These are phyloP conservation scores for Pseudocercospora fuligena DNA, from an alignment of 2,329 filamentous ascomycete species.

Conservation along the genomic window DNA sequence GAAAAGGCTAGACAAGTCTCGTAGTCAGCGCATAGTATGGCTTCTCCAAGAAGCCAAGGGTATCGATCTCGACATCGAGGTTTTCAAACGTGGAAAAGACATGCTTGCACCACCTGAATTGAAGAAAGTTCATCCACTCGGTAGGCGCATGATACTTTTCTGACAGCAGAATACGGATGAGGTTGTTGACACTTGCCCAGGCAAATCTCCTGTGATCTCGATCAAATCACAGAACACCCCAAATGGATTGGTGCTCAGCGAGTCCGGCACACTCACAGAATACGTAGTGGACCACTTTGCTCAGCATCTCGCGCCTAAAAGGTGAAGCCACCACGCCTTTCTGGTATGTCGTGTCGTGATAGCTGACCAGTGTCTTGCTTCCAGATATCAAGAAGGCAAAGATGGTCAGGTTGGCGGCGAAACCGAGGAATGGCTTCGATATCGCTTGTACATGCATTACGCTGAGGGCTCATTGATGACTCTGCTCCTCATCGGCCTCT, in stretches of 20 bases:
- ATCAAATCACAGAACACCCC: constrained; percentile 56
- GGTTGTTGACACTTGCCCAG: neutral
- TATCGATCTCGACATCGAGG: constrained; percentile 77
- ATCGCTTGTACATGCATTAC: constrained; percentile 79
- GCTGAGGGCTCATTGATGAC: constrained; percentile 83
- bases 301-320: constrained; percentile 55
- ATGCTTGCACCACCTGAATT: constrained; percentile 76
- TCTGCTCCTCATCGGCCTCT: constrained; percentile 65
- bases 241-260: constrained; percentile 70
- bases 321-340: constrained; percentile 24
- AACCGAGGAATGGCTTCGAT: constrained; percentile 64
- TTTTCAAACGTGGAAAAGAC: constrained; percentile 71
- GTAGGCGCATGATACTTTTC: constrained; percentile 41
- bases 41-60: constrained; percentile 77
- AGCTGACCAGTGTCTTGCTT: neutral
- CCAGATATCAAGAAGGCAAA: constrained; percentile 55
- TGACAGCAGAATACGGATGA: neutral
- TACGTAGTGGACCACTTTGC: constrained; percentile 76
- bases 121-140: constrained; percentile 78
- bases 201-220: constrained; percentile 78
- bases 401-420: constrained; percentile 62
- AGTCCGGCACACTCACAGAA: constrained; percentile 80
- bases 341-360: neutral
- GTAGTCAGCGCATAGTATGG: constrained; percentile 83
- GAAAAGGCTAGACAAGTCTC: constrained; percentile 78